A percentile compares a stretch with the other conserved stretches of the same genome.
Conservation (phyloP, 306 rosid genomes). For the Prunus mira region DNA sequence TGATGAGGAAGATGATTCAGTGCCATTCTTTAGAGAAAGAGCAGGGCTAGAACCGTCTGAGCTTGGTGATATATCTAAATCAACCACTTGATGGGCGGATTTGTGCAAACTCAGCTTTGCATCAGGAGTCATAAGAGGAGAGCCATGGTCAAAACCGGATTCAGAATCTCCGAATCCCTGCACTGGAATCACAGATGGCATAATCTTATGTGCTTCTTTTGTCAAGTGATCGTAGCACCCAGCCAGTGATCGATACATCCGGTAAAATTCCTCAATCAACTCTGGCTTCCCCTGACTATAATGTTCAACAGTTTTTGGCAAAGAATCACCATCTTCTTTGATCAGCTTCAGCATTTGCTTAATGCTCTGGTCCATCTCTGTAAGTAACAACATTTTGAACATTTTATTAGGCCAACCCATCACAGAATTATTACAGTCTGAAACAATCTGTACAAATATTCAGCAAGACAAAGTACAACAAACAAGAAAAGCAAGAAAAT, state of each 20-base stretch:
- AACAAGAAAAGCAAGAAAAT: background rate
- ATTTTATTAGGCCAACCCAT: background rate
- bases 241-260: constrained; percentile 35
- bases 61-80: constrained; percentile 43
- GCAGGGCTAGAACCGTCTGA: constrained; percentile 50
- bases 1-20: constrained; percentile 44
- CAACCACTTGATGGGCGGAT: constrained; percentile 34
- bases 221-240: constrained; percentile 25
- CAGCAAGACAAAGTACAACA: background rate
- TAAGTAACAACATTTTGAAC: background rate
- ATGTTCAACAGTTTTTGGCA: constrained; percentile 6
- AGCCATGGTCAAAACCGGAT: constrained; percentile 30
- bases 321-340: constrained; percentile 28
- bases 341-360: constrained; percentile 37
- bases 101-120: constrained; percentile 33
- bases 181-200: too few relatives aligned
- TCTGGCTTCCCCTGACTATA: constrained; percentile 16
- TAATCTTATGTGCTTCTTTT: constrained; percentile 19
- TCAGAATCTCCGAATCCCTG: constrained; percentile 33
- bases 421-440: background rate
- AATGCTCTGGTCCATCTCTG: constrained; percentile 46
- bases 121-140: constrained; percentile 38
- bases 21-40: constrained; percentile 44
- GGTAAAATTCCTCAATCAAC: constrained; percentile 30
- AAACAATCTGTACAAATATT: background rate